Base-by-base conservation (phyloP, 75 land plant species). In the Cryptomeria japonica region DNA sequence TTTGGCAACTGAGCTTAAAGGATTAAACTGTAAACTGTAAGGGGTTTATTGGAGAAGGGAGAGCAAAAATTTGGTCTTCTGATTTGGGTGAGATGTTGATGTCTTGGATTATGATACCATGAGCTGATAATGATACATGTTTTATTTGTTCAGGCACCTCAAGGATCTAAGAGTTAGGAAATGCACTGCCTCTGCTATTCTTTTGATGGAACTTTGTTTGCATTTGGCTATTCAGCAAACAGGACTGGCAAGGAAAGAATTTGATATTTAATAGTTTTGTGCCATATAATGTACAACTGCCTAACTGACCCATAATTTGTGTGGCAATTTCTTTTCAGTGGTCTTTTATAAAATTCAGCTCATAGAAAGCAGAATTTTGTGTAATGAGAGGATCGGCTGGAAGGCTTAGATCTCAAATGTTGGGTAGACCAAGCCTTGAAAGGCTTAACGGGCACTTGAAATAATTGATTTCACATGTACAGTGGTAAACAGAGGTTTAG, bases 401-500 rank as follows among this genome's bases (percentile, higher is more conserved):
- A 46, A 11, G 49, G 14, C n/a, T 46, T 46, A n/a, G 25, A 82
- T n/a, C 34, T 82, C 46, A 82, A 82, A 46, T 82, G n/a, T 44
- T 82, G 47, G 47, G 51, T 82, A 82, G 84, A 82, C 46, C 7
- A 28, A 44, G 84, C 84, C 47, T 82, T 82, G 15, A 4, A 44
- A 82, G 84, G 51, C 84, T 46, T 46, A 42, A 44, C 32, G 84
- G 46, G 4, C 32, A 10, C 34, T 46, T 82, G 47, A 82, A 82
- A 82, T 28, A 82, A 82, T 82, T 82, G 84, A n/a, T 46, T 82
- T 82, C 84, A 82, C 51, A n/a, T 82, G 84, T 82, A 82, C 47
- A 82, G 10, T 42, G 46, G 51, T 41, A 46, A 82, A 0, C 15
- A n/a, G 51, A 82, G 49, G 34, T 32, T 11, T 82, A 6, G 51